A percentile compares a stretch with the other conserved stretches of the same genome.
Conservation (phyloP, 345 rosid species). For the Arabidopsis arenosa region DNA sequence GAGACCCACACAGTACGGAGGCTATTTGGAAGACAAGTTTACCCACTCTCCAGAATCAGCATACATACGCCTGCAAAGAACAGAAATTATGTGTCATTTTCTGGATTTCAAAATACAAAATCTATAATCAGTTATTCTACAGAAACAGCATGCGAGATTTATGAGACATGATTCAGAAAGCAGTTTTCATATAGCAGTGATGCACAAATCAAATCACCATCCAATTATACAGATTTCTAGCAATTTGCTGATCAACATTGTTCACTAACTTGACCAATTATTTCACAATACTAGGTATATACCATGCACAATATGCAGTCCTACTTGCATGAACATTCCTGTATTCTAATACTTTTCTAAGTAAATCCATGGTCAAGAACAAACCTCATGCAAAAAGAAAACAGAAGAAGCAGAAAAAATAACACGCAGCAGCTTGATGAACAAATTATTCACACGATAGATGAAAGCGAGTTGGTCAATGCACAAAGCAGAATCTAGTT, state of each 20-base stretch:
- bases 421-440: background rate
- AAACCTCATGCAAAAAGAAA: background rate
- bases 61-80: constrained; percentile 24
- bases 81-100: background rate
- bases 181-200: background rate
- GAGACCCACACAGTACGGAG: background rate
- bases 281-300: background rate
- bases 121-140: background rate
- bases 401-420: background rate
- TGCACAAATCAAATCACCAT: background rate
- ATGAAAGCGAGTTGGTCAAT: background rate
- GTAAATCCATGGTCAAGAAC: background rate
- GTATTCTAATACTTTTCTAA: background rate
- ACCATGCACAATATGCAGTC: background rate
- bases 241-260: background rate
- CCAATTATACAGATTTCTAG: background rate
- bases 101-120: background rate
- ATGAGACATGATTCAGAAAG: background rate
- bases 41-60: constrained; percentile 3
- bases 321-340: background rate
- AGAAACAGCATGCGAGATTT: background rate
- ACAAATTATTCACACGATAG: background rate
- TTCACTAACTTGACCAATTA: background rate
- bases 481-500: constrained; percentile 6
- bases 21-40: background rate